phyloP scores from a whole-genome alignment of 2,329 filamentous ascomycete species.

The Colletotrichum simmondsii region DNA sequence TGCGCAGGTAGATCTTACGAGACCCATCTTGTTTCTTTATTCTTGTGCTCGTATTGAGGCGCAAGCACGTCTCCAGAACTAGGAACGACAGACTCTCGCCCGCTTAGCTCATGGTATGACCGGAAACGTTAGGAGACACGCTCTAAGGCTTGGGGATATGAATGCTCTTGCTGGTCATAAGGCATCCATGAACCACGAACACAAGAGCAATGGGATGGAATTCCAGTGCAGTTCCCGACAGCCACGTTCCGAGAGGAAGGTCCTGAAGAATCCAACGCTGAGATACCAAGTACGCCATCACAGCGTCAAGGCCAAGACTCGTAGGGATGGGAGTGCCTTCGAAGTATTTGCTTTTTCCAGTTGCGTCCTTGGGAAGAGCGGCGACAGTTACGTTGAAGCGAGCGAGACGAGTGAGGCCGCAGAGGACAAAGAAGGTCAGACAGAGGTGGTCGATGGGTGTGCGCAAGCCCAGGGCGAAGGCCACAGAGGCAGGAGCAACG shows the following conservation, averaged over 20 bases:
- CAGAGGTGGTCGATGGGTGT: constrained; percentile 83
- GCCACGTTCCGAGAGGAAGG: constrained; percentile 80
- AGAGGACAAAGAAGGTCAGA: constrained; percentile 91
- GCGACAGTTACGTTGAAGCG: constrained; percentile 97
- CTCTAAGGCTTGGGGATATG: constrained; percentile 88
- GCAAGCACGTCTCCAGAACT: neutral
- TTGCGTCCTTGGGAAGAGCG: constrained; percentile 89
- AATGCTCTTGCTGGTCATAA: constrained; percentile 96
- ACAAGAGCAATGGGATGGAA: constrained; percentile 85
- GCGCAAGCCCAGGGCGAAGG: constrained; percentile 89
- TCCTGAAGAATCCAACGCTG: constrained; percentile 82
- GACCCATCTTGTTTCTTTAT: neutral
- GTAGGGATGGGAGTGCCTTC: constrained; percentile 98
- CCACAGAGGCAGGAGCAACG: constrained; percentile 85
- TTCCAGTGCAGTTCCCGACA: constrained; percentile 76
- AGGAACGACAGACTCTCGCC: neutral
- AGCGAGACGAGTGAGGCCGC: constrained; percentile 90
- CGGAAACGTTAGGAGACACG: neutral
- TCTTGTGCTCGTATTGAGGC: neutral
- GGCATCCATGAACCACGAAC: constrained; percentile 88
- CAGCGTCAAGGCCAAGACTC: constrained; percentile 79
- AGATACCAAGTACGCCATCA: constrained; percentile 92
- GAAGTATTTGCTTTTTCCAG: constrained; percentile 94
- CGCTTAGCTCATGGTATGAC: neutral
- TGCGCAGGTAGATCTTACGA: neutral